Percentiles rank a stretch among this genome's conserved stretches.
Evolutionary conservation across 2,329 filamentous ascomycete genomes (phyloP).

Genomic region (Ceratocystis colombiana): DNA sequence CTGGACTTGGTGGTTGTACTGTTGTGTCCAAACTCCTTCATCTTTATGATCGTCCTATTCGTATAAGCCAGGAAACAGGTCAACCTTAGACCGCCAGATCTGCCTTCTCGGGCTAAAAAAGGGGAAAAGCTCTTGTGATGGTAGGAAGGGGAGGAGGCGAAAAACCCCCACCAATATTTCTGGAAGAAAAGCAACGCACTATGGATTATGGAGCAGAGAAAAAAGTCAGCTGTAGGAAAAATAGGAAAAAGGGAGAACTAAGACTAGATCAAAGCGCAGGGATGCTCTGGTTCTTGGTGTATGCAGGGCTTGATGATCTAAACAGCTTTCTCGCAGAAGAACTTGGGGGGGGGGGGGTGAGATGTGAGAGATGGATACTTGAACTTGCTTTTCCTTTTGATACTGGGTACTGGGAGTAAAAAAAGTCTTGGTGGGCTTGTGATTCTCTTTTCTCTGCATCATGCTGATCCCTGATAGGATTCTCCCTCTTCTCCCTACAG

Average conservation of each 20-base stretch:
- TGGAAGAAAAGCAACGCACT: conserved; percentile 1
- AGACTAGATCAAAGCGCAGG: not conserved
- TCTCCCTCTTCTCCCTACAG: not conserved
- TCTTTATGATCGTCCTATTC: not conserved
- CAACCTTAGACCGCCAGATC: not conserved
- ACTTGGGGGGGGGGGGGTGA: not conserved
- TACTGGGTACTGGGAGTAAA: no score
- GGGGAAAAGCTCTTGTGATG: not conserved
- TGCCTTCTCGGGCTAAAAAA: not conserved
- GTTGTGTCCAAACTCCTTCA: not conserved
- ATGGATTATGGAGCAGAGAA: not conserved
- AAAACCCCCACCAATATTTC: not conserved
- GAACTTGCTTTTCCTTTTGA: no score
- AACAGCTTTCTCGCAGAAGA: not conserved
- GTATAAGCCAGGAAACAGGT: not conserved
- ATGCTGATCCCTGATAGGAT: not conserved
- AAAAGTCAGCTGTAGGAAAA: not conserved
- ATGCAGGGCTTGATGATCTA: not conserved
- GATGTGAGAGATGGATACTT: not conserved
- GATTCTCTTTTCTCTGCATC: not conserved
- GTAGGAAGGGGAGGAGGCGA: not conserved
- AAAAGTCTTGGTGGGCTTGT: not conserved
- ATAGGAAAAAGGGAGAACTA: not conserved
- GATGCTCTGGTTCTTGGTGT: not conserved
- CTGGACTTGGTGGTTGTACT: no score